These are phyloP conservation scores for Phytophthora litchii DNA, from an alignment of 352 stramenopile genomes.

Conservation along the genomic window DNA sequence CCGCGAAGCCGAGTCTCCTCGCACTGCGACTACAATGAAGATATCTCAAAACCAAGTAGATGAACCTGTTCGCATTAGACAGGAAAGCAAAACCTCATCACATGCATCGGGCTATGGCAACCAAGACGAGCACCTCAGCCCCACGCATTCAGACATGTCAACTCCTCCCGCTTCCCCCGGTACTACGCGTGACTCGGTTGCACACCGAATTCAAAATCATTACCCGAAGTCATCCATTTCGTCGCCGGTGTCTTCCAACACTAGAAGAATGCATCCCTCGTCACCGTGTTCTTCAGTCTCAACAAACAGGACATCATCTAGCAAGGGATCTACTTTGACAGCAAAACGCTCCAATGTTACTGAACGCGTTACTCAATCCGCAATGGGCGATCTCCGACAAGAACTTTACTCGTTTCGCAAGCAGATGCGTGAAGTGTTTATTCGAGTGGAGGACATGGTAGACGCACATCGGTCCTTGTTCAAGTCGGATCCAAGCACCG, in stretches of 20 bases:
- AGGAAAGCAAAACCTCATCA: neutral
- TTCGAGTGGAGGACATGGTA: constrained; percentile 67
- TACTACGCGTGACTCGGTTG: constrained; percentile 1
- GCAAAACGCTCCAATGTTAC: neutral
- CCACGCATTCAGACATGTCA: constrained; percentile 27
- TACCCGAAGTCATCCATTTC: constrained; percentile 10
- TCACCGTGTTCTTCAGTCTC: constrained; percentile 23
- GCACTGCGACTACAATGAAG: neutral
- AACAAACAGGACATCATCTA: constrained; percentile 1
- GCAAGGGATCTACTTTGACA: neutral
- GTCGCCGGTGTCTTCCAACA: constrained; percentile 1
- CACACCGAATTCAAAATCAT: neutral
- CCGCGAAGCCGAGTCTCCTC: constrained; percentile 14
- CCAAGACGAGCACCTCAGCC: constrained; percentile 24
- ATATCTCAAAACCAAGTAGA: neutral
- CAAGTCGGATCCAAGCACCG: constrained; percentile 52
- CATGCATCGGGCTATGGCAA: constrained; percentile 5
- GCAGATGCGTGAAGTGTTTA: constrained; percentile 65
- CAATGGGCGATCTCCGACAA: constrained; percentile 42
- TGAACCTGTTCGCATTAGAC: neutral
- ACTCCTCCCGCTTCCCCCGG: constrained; percentile 7
- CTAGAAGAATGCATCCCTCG: neutral
- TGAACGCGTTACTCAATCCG: neutral
- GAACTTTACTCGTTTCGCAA: constrained; percentile 68
- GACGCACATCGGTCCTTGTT: constrained; percentile 68